Conservation (phyloP, 163 green algal species). For the Scenedesmus sp. region DNA sequence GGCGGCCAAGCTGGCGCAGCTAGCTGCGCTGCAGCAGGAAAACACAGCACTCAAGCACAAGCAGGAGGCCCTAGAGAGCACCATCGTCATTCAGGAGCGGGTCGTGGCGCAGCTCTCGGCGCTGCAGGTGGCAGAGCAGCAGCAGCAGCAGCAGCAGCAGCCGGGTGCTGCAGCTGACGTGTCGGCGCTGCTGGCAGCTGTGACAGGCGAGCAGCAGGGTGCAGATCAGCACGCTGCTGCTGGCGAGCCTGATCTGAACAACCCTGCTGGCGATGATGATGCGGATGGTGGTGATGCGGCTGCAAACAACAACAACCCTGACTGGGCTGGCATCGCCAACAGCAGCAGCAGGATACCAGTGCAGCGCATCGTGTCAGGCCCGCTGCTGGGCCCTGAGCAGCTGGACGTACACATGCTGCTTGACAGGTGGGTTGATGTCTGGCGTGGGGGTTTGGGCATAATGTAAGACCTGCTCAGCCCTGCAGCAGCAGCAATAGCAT, state of each 20-base stretch:
- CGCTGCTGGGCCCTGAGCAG: neutral
- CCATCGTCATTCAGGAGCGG: constrained; percentile 8
- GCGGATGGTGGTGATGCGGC: neutral
- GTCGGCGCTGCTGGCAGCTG: neutral
- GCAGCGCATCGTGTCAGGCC: neutral
- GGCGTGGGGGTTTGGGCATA: too few species aligned
- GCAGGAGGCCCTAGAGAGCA: constrained; percentile 8
- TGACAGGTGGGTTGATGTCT: neutral
- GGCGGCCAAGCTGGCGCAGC: constrained; percentile 16
- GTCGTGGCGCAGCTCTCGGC: constrained; percentile 8
- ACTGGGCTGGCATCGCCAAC: constrained; percentile 13
- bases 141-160: constrained; percentile 14
- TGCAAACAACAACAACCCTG: neutral
- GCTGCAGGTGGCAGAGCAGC: neutral
- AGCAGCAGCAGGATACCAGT: neutral
- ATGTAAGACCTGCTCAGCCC: too few species aligned
- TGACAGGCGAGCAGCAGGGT: neutral
- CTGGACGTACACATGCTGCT: constrained; percentile 24
- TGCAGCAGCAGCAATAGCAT: too few species aligned
- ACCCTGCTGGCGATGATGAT: neutral
- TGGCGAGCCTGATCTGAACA: neutral
- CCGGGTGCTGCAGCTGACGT: neutral
- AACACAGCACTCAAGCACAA: neutral
- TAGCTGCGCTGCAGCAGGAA: constrained; percentile 18
- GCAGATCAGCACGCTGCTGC: neutral